Conservation (phyloP, 2,329 filamentous ascomycete genomes). For the Fusarium pseudoanthophilum region DNA sequence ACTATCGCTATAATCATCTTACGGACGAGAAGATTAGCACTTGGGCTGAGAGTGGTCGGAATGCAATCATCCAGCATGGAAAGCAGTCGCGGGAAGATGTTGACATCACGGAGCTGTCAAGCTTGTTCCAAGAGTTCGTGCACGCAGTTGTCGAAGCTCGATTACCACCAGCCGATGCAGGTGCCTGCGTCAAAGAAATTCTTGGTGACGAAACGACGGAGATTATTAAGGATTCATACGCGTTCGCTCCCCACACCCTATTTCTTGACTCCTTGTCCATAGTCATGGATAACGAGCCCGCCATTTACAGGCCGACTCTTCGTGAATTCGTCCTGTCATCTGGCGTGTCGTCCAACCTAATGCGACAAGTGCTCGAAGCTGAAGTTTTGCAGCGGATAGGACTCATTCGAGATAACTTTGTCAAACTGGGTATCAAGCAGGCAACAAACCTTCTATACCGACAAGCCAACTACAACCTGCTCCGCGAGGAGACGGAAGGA, state of each 20-base stretch:
- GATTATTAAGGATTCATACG: constrained; percentile 60
- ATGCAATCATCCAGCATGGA: constrained; percentile 73
- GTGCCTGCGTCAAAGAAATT: constrained; percentile 78
- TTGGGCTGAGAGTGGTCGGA: constrained; percentile 76
- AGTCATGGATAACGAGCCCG: constrained; percentile 76
- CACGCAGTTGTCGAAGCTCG: constrained; percentile 77
- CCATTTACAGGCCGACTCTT: constrained; percentile 61
- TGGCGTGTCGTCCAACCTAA: constrained; percentile 74
- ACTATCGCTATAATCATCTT: constrained; percentile 79
- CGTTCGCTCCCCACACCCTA: constrained; percentile 72
- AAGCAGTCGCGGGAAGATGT: constrained; percentile 72
- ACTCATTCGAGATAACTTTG: constrained; percentile 86
- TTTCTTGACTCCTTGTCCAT: constrained; percentile 88
- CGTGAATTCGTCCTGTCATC: constrained; percentile 77
- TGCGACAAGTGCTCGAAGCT: constrained; percentile 87
- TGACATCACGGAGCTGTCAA: constrained; percentile 74
- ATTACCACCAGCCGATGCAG: constrained; percentile 75
- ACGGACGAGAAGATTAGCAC: constrained; percentile 73
- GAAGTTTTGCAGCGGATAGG: constrained; percentile 79
- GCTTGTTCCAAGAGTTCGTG: constrained; percentile 86
- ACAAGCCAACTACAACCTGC: constrained; percentile 94
- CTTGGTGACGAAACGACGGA: constrained; percentile 66
- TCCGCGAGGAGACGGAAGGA: constrained; percentile 95
- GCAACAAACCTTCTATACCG: constrained; percentile 94
- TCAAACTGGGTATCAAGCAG: constrained; percentile 84